These are phyloP conservation scores for Umbilicus rupestris DNA, from an alignment of 164 flowering plant species.

Conservation along the genomic window DNA sequence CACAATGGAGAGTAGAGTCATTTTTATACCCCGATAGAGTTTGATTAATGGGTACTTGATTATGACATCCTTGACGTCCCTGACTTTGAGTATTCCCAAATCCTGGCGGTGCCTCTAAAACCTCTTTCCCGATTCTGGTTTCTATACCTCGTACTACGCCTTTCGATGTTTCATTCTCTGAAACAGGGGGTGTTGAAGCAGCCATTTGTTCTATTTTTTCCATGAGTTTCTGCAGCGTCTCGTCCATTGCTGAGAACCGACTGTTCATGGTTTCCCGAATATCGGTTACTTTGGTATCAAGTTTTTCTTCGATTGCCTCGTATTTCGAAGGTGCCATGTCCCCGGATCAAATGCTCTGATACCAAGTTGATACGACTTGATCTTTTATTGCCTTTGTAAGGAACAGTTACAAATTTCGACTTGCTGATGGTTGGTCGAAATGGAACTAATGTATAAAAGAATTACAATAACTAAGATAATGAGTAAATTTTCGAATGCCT, in stretches of 20 bases:
- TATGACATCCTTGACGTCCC: too few relatives aligned
- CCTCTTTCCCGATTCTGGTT: not conserved
- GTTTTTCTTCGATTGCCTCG: not conserved
- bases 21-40: too few relatives aligned
- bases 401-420: too few relatives aligned
- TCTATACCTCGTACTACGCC: not conserved
- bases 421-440: too few relatives aligned
- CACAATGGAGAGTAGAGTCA: too few relatives aligned
- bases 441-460: too few relatives aligned
- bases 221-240: not conserved
- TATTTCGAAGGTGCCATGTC: not conserved
- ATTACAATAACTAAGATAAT: too few relatives aligned
- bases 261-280: not conserved
- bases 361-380: not conserved
- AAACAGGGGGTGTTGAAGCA: not conserved
- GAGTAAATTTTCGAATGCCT: too few relatives aligned
- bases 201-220: not conserved
- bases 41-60: too few relatives aligned
- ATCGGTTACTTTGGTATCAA: not conserved
- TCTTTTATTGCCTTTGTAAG: too few relatives aligned
- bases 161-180: not conserved
- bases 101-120: too few relatives aligned
- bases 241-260: not conserved
- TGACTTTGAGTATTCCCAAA: too few relatives aligned
- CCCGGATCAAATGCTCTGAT: not conserved